Evolutionary conservation across 2,329 filamentous ascomycete species (phyloP).

Genomic region (Ophiostoma montium): DNA sequence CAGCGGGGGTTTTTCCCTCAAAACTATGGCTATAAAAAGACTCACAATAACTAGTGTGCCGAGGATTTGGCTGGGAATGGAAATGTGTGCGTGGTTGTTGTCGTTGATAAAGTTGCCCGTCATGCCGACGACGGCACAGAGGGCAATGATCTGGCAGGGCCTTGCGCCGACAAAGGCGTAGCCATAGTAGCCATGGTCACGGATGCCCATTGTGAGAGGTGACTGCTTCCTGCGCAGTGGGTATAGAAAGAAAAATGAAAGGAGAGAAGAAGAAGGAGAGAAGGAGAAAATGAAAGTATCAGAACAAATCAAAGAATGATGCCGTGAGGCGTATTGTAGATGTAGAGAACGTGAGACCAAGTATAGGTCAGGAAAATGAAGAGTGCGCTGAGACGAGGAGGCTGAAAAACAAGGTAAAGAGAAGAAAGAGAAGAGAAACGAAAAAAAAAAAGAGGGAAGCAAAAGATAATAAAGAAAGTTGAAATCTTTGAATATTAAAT

Average conservation of each 20-base stretch:
- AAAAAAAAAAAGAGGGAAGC: background rate
- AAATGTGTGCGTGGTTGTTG: conserved; percentile 51
- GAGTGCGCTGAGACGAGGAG: no score
- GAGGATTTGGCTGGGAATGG: conserved; percentile 58
- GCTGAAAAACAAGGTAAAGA: background rate
- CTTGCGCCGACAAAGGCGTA: conserved; percentile 65
- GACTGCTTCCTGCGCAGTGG: background rate
- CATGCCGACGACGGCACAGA: conserved; percentile 68
- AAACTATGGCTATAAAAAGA: background rate
- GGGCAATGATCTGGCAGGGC: conserved; percentile 52
- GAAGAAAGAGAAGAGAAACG: background rate
- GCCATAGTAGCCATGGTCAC: conserved; percentile 30
- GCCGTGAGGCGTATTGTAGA: background rate
- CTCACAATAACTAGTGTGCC: conserved; percentile 67
- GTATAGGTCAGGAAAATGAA: background rate
- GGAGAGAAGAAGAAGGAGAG: background rate
- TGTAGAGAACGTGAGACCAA: background rate
- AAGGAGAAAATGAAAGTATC: background rate
- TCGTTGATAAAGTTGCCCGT: conserved; percentile 68
- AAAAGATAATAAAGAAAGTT: conserved; percentile 8
- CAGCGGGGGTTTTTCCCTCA: conserved; percentile 12
- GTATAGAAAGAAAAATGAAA: background rate
- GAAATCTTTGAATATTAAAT: conserved; percentile 1
- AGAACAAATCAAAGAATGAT: background rate
- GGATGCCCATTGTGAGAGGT: conserved; percentile 15